A percentile compares a stretch with the other conserved stretches of the same genome.
Evolutionary conservation across 2,329 filamentous ascomycete genomes (phyloP).

Genomic region (Exophiala sp.): DNA sequence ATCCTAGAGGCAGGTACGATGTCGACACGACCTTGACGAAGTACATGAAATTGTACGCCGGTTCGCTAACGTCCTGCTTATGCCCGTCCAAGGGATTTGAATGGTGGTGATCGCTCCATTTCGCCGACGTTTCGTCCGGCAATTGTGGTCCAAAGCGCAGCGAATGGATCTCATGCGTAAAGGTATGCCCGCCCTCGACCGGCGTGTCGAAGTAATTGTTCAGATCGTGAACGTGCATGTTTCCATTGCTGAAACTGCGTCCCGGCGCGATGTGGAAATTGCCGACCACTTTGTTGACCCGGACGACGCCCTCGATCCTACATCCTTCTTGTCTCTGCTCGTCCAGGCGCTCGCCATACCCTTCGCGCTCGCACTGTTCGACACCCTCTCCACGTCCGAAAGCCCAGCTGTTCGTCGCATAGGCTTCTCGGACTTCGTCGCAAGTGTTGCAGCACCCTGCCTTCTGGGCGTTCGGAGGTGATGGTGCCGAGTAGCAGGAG

Average conservation of each 20-base stretch:
- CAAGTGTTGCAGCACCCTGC: slow-evolving; percentile 95
- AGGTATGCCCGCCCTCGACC: slow-evolving; percentile 70
- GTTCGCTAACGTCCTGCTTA: slow-evolving; percentile 71
- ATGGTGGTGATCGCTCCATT: slow-evolving; percentile 85
- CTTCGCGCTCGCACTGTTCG: slow-evolving; percentile 91
- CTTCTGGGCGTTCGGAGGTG: slow-evolving; percentile 70
- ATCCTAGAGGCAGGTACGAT: slow-evolving; percentile 87
- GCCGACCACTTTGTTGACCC: slow-evolving; percentile 96
- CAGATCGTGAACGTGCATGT: slow-evolving; percentile 96
- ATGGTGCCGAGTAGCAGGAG: slow-evolving; percentile 78
- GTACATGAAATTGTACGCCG: slow-evolving; percentile 96
- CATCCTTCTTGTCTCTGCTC: slow-evolving; percentile 88
- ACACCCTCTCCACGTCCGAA: slow-evolving; percentile 90
- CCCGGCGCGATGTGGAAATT: slow-evolving; percentile 99
- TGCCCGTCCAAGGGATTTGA: slow-evolving; percentile 81
- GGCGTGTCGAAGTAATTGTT: slow-evolving; percentile 86
- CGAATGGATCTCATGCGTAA: slow-evolving; percentile 82
- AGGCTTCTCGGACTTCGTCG: slow-evolving; percentile 93
- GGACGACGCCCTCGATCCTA: slow-evolving; percentile 84
- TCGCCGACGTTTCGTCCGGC: slow-evolving; percentile 65
- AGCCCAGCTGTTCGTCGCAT: slow-evolving; percentile 84
- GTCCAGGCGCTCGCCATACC: slow-evolving; percentile 85
- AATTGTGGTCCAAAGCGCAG: slow-evolving; percentile 91
- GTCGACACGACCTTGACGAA: slow-evolving; percentile 98
- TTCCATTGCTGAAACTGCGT: slow-evolving; percentile 91